Evolutionary conservation across 2,329 filamentous ascomycete species (phyloP), one percentile per base, ranked within the genome.

Genomic region (Pseudocercospora cruenta): DNA sequence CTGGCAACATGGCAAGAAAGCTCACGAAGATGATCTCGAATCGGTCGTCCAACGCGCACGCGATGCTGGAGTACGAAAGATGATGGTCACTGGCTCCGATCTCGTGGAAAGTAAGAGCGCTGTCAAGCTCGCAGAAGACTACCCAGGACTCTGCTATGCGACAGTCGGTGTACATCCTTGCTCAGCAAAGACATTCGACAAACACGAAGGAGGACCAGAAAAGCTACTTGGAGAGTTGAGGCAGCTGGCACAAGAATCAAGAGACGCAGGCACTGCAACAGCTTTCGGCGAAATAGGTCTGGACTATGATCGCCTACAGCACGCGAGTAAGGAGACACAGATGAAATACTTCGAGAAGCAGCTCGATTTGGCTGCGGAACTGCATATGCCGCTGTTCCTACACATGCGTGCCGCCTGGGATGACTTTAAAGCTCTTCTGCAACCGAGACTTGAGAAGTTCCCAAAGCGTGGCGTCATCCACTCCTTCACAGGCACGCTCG

Each of bases 101-200:
- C 84, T 98, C 58, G 82, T 84, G 60, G 93, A 94, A 78, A 94
- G 92, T 1, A 81, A 87, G 69, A 87, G 91, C 69, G 93, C 93
- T 0, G 81, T 97, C 9, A 81, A 89, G 51, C 84, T 98, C 28
- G 89, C 93, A 2, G 83, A 88, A 72, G 84, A 90, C 71, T 90
- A 94, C 76, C 88, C 93, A 22, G 91, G 90, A 21, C 86, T 88
- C 36, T 93, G 96, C 75, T 99, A 93, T 78, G 90, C 91, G 22
- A 99, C 95, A 1, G 90, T 96, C 9, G 95, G 95, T 69, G 93
- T 99, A 51, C 95, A 99, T 77, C 95, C 95, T 14, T 99, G 95
- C 80, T 91, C 88, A 69, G 92, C 91, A 71, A 87, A 90, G 69
- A 87, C 91, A 61, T 96, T 99, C 78, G 90, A 91, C 70, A 81